A percentile compares a stretch with the other conserved stretches of the same genome.
Conservation (phyloP, 2,329 filamentous ascomycete genomes). For the Xylaria sp. region DNA sequence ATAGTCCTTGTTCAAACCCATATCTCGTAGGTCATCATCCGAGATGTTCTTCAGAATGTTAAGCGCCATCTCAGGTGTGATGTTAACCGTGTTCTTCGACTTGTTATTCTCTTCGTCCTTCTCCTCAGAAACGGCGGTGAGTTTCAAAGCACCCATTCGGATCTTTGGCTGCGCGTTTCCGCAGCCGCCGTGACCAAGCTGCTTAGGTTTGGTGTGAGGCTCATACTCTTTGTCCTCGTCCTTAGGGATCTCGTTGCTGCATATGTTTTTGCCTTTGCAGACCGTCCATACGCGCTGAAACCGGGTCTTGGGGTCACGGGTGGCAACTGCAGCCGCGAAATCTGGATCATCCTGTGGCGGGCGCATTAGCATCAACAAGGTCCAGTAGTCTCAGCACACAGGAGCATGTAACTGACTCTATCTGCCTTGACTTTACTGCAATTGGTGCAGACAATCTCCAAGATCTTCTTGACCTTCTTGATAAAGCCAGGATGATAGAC, state of each 20-base stretch:
- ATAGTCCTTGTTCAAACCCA: constrained; percentile 94
- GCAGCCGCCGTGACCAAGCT: constrained; percentile 84
- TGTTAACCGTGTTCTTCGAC: constrained; percentile 80
- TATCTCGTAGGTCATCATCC: constrained; percentile 81
- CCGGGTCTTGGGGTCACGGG: constrained; percentile 91
- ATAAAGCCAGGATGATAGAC: constrained; percentile 97
- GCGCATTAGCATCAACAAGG: constrained; percentile 68
- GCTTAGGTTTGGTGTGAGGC: constrained; percentile 63
- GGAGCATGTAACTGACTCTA: constrained; percentile 86
- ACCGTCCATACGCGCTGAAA: constrained; percentile 93
- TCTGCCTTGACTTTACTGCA: constrained; percentile 98
- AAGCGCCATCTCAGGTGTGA: constrained; percentile 86
- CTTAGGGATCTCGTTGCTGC: constrained; percentile 81
- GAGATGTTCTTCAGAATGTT: constrained; percentile 88
- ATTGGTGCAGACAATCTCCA: constrained; percentile 99
- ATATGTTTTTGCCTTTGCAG: constrained; percentile 88
- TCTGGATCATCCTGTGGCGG: constrained; percentile 80
- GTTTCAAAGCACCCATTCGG: constrained; percentile 84
- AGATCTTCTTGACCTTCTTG: constrained; percentile 98
- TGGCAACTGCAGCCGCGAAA: constrained; percentile 82
- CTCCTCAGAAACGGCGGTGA: constrained; percentile 80
- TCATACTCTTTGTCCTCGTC: constrained; percentile 77
- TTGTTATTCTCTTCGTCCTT: constrained; percentile 80
- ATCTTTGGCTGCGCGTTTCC: constrained; percentile 91
- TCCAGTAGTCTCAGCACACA: constrained; percentile 63